Conservation (phyloP, 371 early-diverging fungal species). For the Mucor indicus region DNA sequence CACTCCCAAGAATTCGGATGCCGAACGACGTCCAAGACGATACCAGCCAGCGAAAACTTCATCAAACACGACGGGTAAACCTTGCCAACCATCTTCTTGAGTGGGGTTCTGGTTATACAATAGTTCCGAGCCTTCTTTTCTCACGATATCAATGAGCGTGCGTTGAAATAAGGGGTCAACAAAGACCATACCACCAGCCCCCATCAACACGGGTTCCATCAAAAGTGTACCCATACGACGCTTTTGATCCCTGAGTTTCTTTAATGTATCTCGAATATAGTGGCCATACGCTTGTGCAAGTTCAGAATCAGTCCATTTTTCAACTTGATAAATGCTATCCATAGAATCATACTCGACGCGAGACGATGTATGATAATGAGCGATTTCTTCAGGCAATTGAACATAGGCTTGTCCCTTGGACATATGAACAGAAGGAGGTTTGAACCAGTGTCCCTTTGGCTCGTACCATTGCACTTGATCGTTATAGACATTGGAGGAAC, state of each 20-base stretch:
- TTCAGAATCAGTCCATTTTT: slow-evolving; percentile 14
- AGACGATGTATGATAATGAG: slow-evolving; percentile 2
- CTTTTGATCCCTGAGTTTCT: slow-evolving; percentile 39
- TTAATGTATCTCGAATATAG: slow-evolving; percentile 48
- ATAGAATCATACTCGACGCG: slow-evolving; percentile 20
- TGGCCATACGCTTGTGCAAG: slow-evolving; percentile 46
- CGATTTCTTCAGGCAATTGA: slow-evolving; percentile 31
- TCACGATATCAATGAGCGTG: slow-evolving; percentile 56
- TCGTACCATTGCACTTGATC: slow-evolving; percentile 76
- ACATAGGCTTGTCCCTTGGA: slow-evolving; percentile 59
- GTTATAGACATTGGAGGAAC: slow-evolving; percentile 75
- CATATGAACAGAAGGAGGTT: slow-evolving; percentile 66
- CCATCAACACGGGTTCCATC: slow-evolving; percentile 80
- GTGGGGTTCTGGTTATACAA: slow-evolving; percentile 10
- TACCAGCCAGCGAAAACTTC: slow-evolving; percentile 85
- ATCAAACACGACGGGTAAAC: slow-evolving; percentile 78
- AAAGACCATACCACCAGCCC: slow-evolving; percentile 84
- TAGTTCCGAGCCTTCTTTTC: slow-evolving; percentile 46
- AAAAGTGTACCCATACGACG: slow-evolving; percentile 71
- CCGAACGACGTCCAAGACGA: slow-evolving; percentile 66
- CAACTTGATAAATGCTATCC: slow-evolving; percentile 34
- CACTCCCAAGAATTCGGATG: slow-evolving; percentile 64
- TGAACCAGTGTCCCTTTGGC: slow-evolving; percentile 74
- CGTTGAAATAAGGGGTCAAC: slow-evolving; percentile 82
- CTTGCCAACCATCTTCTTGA: slow-evolving; percentile 43